Percentiles rank a stretch among this genome's conserved stretches.
Evolutionary conservation across 106 monocot genomes (phyloP).

Genomic region (Dendrobium nobile): DNA sequence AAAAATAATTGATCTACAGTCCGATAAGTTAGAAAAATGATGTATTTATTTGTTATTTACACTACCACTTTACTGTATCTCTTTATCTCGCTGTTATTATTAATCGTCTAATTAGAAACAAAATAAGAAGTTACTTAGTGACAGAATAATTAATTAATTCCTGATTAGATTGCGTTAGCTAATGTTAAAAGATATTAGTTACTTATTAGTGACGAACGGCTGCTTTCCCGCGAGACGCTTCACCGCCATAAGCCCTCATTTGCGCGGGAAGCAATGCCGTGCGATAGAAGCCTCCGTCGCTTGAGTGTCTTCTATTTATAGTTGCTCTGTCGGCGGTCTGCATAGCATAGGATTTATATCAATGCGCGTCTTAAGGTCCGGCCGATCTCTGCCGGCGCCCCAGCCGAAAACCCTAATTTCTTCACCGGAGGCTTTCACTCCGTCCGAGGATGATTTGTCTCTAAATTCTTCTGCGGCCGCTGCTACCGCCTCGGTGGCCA

Average conservation of each 20-base stretch:
- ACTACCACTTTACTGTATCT: too few species aligned
- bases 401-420: constrained; percentile 7
- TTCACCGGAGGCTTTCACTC: constrained; percentile 13
- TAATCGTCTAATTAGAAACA: too few species aligned
- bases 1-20: too few species aligned
- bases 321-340: background rate
- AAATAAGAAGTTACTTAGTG: too few species aligned
- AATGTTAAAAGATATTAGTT: too few species aligned
- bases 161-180: too few species aligned
- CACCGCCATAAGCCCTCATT: background rate
- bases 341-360: background rate
- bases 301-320: background rate
- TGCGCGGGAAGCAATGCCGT: background rate
- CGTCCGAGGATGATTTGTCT: background rate
- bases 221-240: too few species aligned
- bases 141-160: too few species aligned
- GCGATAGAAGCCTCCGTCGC: background rate
- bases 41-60: too few species aligned
- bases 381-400: constrained; percentile 1
- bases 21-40: too few species aligned
- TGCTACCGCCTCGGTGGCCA: background rate
- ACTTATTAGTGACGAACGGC: too few species aligned
- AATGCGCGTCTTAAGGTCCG: constrained; percentile 14
- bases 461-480: background rate
- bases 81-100: too few species aligned